Conservation (phyloP, 495 filamentous ascomycete species). For the Tuber magnatum region DNA sequence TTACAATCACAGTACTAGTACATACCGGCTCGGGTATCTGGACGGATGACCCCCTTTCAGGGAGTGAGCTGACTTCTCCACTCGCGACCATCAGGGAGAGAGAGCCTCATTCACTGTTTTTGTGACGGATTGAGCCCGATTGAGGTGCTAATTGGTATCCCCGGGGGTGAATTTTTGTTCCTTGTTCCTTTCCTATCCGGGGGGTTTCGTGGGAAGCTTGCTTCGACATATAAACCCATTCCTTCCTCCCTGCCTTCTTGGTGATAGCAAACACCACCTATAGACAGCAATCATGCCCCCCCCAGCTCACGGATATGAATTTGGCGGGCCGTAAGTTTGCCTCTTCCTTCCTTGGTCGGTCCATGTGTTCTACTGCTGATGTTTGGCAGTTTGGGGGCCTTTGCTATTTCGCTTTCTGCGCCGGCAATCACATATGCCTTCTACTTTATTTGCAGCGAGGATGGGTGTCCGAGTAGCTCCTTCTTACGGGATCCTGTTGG, state of each 20-base stretch:
- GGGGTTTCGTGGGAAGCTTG: background rate
- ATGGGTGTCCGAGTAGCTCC: conserved; percentile 86
- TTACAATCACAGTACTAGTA: background rate
- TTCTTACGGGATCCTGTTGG: conserved; percentile 67
- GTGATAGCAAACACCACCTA: background rate
- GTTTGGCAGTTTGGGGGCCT: conserved; percentile 59
- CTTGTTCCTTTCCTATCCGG: background rate
- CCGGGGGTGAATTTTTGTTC: background rate
- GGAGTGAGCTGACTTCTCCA: background rate
- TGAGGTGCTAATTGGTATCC: background rate
- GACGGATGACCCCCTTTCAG: background rate
- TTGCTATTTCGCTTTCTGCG: conserved; percentile 65
- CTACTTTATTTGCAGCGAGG: conserved; percentile 84
- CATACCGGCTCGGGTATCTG: too few species aligned
- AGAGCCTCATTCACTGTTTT: background rate
- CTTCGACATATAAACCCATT: background rate
- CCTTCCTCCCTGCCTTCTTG: background rate
- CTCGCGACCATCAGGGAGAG: background rate
- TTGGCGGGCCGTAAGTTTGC: conserved; percentile 75
- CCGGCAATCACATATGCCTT: conserved; percentile 67
- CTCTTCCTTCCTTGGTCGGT: conserved; percentile 12
- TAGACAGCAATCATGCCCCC: background rate
- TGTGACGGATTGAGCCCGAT: background rate
- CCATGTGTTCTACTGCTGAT: conserved; percentile 30
- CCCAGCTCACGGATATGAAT: conserved; percentile 59